phyloP scores from a whole-genome alignment of 139 green algal genomes.

The Pycnococcus provasolii region DNA sequence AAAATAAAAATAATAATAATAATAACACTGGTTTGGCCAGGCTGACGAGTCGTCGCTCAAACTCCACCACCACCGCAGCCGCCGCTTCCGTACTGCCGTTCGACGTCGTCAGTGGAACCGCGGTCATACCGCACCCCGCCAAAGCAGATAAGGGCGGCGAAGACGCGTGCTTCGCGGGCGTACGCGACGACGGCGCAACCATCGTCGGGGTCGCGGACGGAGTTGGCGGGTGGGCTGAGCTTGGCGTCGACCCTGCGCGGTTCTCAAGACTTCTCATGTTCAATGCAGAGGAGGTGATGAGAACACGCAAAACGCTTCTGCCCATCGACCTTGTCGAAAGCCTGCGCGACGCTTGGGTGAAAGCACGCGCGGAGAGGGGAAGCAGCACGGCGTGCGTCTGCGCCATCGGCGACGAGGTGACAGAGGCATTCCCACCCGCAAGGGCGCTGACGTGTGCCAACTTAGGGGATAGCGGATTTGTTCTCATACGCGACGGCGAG shows the following conservation, averaged over 20 bases:
- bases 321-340: background rate
- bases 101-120: constrained; percentile 7
- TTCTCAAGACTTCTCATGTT: constrained; percentile 36
- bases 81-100: no score
- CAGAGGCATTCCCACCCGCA: no score
- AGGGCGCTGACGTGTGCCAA: constrained; percentile 31
- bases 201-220: constrained; percentile 72
- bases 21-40: no score
- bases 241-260: constrained; percentile 68
- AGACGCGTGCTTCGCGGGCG: constrained; percentile 68
- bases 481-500: constrained; percentile 49
- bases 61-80: no score
- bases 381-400: constrained; percentile 61
- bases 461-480: constrained; percentile 72
- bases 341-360: background rate
- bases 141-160: constrained; percentile 72
- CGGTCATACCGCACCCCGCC: constrained; percentile 60
- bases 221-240: constrained; percentile 75
- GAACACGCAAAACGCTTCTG: background rate
- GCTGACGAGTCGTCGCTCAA: no score
- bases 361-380: constrained; percentile 27
- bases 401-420: constrained; percentile 12
- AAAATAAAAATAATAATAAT: no score
- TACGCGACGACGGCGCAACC: constrained; percentile 32
- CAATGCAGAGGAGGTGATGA: background rate